Evolutionary conservation across 495 filamentous ascomycete species (phyloP), one percentile per base, ranked within the genome.

Genomic region (Tuber borchii): DNA sequence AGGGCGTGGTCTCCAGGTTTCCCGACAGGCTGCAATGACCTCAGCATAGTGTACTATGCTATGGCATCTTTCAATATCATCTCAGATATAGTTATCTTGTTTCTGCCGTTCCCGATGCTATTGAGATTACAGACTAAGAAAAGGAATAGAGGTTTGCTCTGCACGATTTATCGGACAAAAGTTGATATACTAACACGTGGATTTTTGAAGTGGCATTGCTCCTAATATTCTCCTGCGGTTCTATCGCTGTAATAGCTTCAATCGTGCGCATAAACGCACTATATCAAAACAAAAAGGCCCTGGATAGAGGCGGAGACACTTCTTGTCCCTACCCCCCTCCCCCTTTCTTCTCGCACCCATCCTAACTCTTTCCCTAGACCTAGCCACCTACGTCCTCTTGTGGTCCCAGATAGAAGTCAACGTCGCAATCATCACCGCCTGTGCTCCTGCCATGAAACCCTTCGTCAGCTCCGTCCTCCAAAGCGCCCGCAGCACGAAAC

Each of bases 351-450:
- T 83, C 72, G 74, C 56, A 61, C 19, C 51, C 61, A 72, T 39
- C 20, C 70, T 74, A 31, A 76, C 44, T 39, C 20, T 26, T 44
- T 19, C 48, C 31, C 43, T 48, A 77, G 69, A 75, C 73, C 46
- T 70, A 10, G 80, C 72, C 2, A 72, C 76, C 42, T 73, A 80
- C 17, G 77, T 79, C 48, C 76, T 81, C 26, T 61, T 82, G 40
- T 83, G 81, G 81, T 80, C 80, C 10, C 74, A 78, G 31, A 68
- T 83, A 22, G 81, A 83, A 65, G 71, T 83, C 71, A 83, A 82
- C 56, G 70, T 78, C 34, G 81, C 69, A 19, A 83, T 83, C 39
- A 75, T 77, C 44, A 77, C 77, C n/a, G 76, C 75, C n/a, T 83
- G 76, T 17, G 75, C 77, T 5, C 81, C 81, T 22, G 46, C 81